These are phyloP conservation scores for Sphagnum tenellum DNA, from an alignment of 225 moss, liverwort and hornwort genomes.

Conservation along the genomic window DNA sequence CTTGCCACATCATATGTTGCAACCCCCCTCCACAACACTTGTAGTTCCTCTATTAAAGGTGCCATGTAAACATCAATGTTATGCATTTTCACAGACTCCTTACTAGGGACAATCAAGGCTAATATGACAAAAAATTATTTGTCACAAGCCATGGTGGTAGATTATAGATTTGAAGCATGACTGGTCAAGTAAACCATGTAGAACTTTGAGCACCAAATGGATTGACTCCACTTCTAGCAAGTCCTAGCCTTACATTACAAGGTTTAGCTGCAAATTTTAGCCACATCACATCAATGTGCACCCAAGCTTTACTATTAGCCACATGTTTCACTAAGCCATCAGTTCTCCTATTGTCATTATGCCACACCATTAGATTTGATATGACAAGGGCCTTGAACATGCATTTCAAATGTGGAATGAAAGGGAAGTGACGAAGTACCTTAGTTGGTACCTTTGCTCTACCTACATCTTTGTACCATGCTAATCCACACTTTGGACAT, in stretches of 20 bases:
- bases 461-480: not conserved
- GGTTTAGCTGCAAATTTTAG: not conserved
- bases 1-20: not conserved
- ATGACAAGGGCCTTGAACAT: not conserved
- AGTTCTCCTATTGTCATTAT: not conserved
- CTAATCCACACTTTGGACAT: no score
- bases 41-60: not conserved
- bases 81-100: not conserved
- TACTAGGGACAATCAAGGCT: not conserved
- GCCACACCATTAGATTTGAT: not conserved
- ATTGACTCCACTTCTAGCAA: not conserved
- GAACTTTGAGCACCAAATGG: not conserved
- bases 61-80: not conserved
- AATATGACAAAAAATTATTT: not conserved
- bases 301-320: no score
- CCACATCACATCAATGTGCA: not conserved
- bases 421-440: not conserved
- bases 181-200: not conserved
- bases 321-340: not conserved
- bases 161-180: no score
- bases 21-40: not conserved
- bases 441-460: not conserved
- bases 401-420: not conserved
- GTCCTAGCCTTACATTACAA: not conserved
- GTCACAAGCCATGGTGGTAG: no score